These are phyloP conservation scores for Phytophthora pisi DNA, from an alignment of 352 stramenopile species.

Conservation along the genomic window DNA sequence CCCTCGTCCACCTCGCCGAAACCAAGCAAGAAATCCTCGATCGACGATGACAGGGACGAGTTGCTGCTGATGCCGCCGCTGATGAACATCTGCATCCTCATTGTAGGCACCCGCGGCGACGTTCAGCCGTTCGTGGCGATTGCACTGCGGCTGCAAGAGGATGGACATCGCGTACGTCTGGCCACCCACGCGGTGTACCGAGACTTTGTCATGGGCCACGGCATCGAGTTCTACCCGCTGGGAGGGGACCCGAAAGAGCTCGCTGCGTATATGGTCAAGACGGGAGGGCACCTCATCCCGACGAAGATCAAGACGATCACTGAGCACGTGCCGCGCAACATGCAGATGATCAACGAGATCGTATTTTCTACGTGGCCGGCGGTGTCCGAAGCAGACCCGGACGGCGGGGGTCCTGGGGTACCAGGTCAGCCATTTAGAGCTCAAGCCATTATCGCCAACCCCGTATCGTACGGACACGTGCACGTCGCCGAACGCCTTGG, in stretches of 20 bases:
- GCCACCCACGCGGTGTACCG: conserved; percentile 88
- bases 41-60: conserved; percentile 7
- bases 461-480: conserved; percentile 90
- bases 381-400: conserved; percentile 70
- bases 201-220: conserved; percentile 65
- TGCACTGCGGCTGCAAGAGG: conserved; percentile 64
- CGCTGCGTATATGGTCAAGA: conserved; percentile 56
- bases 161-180: conserved; percentile 90
- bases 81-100: conserved; percentile 77
- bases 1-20: conserved; percentile 6
- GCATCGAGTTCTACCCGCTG: conserved; percentile 74
- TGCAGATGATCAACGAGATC: conserved; percentile 9
- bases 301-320: conserved; percentile 5
- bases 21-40: neutral
- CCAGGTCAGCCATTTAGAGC: conserved; percentile 72
- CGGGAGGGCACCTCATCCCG: conserved; percentile 2
- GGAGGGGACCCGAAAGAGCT: conserved; percentile 70
- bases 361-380: conserved; percentile 70
- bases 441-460: conserved; percentile 94
- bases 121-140: conserved; percentile 77
- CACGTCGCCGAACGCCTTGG: conserved; percentile 93
- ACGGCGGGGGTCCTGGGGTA: conserved; percentile 48
- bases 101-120: conserved; percentile 75
- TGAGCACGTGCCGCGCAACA: conserved; percentile 5
- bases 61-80: conserved; percentile 31